A percentile compares a stretch with the other conserved stretches of the same genome.
phyloP scores from a whole-genome alignment of 1,284 basidiomycete genomes.

The Porodaedalea pini region DNA sequence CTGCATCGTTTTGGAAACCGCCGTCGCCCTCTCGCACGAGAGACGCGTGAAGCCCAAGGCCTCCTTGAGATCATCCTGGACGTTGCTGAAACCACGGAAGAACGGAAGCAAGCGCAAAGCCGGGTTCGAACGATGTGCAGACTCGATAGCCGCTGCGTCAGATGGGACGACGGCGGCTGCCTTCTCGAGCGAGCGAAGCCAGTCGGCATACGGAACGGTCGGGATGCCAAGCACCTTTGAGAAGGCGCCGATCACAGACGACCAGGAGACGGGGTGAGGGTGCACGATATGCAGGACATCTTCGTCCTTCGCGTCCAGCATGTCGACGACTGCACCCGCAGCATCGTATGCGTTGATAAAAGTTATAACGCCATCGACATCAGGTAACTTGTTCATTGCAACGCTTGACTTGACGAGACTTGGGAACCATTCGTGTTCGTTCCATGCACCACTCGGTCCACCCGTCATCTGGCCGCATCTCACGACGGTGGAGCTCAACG shows the following conservation, averaged over 20 bases:
- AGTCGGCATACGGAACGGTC: conserved; percentile 4
- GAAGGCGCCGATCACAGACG: background rate
- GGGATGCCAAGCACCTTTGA: background rate
- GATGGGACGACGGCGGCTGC: background rate
- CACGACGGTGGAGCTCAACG: conserved; percentile 20
- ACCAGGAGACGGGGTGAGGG: conserved; percentile 20
- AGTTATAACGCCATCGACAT: conserved; percentile 23
- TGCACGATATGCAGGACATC: conserved; percentile 29
- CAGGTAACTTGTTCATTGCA: conserved; percentile 12
- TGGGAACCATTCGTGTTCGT: conserved; percentile 21
- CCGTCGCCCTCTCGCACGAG: background rate
- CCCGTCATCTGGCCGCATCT: conserved; percentile 20
- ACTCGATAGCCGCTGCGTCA: background rate
- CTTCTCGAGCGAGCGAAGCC: background rate
- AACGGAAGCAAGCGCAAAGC: conserved; percentile 14
- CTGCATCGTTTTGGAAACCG: conserved; percentile 1
- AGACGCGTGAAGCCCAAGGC: background rate
- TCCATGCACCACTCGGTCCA: no score
- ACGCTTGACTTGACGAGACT: conserved; percentile 16
- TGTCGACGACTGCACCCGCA: no score
- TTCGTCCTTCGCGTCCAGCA: conserved; percentile 9
- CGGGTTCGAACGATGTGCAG: background rate
- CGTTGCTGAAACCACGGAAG: conserved; percentile 3
- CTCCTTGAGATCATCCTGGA: background rate
- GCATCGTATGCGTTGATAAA: background rate